Evolutionary conservation across 2,329 filamentous ascomycete species (phyloP), one percentile per base, ranked within the genome.

Genomic region (Ophiostoma montium): DNA sequence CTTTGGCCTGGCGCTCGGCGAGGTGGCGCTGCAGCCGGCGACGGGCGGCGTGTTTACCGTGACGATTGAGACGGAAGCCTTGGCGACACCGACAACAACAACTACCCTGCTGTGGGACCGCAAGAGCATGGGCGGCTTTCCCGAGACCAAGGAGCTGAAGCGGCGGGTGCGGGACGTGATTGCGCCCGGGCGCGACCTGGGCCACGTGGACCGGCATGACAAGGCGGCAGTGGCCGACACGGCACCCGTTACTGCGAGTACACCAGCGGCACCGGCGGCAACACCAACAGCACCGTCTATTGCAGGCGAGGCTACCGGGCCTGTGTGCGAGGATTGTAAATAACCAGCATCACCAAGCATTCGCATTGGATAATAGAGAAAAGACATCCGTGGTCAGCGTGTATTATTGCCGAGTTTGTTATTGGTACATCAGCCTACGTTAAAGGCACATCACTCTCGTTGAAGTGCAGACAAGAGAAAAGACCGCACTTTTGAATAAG

Each of bases 91-190:
- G 10, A 23, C 21, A 23, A 21, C 12, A 53, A 56, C 6, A 2
- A 58, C 69, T 54, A 69, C 72, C 30, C 60, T 83, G 3, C 69
- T 96, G 31, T 98, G 92, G 92, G 87, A 96, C 69, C 76, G 92
- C 53, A 94, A 88, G 63, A 62, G 66, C 3, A 82, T 95, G 60
- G 86, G 86, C 30, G 89, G 92, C 0, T 98, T 98, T 65, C 92
- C 90, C 53, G 88, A 95, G 67, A 88, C 86, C 2, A 95, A 95
- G 66, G 82, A 90, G 57, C 73, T 95, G 39, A 95, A 96, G 68
- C 80, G 87, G 52, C 74, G 82, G 15, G 78, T 95, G 5, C 72
- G 90, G 51, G 86, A 95, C 66, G 72, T 86, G 47, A 80, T 95
- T 57, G 82, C 92, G 59, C 90, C 89, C 0, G 71, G 69, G 1